phyloP scores from a whole-genome alignment of 106 monocot genomes.

The Acorus calamus region DNA sequence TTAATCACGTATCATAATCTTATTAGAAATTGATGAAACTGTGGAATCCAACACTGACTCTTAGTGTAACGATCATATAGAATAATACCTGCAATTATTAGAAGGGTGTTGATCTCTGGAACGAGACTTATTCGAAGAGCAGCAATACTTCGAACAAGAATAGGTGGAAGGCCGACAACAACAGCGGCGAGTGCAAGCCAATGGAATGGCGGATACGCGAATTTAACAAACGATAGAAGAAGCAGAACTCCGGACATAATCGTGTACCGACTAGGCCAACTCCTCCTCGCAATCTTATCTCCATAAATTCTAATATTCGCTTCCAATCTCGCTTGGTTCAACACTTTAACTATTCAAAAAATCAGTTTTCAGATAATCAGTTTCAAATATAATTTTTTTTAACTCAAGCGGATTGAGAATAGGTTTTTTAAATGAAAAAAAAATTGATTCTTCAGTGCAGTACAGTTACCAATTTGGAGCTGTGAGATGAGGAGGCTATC shows the following conservation, averaged over 20 bases:
- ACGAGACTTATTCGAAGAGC: slow-evolving; percentile 5
- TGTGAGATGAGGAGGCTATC: slow-evolving; percentile 49
- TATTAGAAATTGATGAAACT: no score
- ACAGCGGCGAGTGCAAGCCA: slow-evolving; percentile 23
- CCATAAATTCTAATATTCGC: slow-evolving; percentile 60
- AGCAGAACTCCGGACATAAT: slow-evolving; percentile 15
- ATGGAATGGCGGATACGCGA: slow-evolving; percentile 11
- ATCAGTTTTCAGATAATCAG: background rate
- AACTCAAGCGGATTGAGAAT: no score
- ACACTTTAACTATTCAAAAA: slow-evolving; percentile 40
- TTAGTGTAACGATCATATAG: background rate
- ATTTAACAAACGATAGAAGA: slow-evolving; percentile 11
- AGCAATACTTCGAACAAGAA: slow-evolving; percentile 8
- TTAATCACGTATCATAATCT: no score
- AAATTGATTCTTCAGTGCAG: no score
- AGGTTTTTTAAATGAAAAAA: no score
- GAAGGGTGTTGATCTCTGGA: slow-evolving; percentile 20
- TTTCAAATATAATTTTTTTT: no score
- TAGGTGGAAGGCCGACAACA: slow-evolving; percentile 15
- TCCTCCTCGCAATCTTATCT: slow-evolving; percentile 16
- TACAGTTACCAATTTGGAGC: slow-evolving; percentile 49
- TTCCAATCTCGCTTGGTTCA: slow-evolving; percentile 84
- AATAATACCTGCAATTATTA: slow-evolving; percentile 21
- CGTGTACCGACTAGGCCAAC: slow-evolving; percentile 56
- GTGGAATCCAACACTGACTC: background rate